Base-by-base conservation (phyloP, 2,329 filamentous ascomycete species). In the Botrytis porri region DNA sequence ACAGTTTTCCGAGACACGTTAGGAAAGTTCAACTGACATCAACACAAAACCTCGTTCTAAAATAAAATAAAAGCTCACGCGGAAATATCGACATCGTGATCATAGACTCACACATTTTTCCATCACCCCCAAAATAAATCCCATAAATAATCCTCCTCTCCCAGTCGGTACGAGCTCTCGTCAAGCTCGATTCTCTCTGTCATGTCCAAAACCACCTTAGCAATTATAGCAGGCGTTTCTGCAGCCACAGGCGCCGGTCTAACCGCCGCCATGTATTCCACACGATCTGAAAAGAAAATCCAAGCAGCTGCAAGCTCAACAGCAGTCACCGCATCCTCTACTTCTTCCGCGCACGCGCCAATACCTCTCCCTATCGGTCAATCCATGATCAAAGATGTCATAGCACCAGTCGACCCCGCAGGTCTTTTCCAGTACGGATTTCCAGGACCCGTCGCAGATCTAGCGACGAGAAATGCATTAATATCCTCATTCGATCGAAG, bases 401-500 rank as follows among this genome's bases (percentile, higher is more conserved):
- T 81, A 69, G 80, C 84, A 18, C 89, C 87, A 51, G 92, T 95
- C 79, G 88, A 95, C 82, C 92, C 93, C 6, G 84, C 90, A 54
- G 93, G 93, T 20, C 87, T 95, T 77, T 93, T 94, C 83, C 88
- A 94, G 78, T 95, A 95, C 81, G 93, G 96, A 79, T 98, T 98
- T 83, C 95, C 96, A 0, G 96, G 96, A 73, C 96, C 96, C 45
- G 85, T 97, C 57, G 87, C 91, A 79, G 96, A 99, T 83, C 86
- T 97, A 61, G 91, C 94, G 72, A 88, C 87, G 72, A 91, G 94
- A 54, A 85, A 89, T 39, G 92, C 93, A 48, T 88, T 98, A 71
- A 88, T 95, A 76, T 97, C 95, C 45, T 91, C 92, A 78, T 99
- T 92, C 87, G 95, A 99, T 84, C 93, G 96, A 41, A 91, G 93